These are phyloP conservation scores for Komagataella populi DNA, from an alignment of 805 yeast species.

Conservation along the genomic window DNA sequence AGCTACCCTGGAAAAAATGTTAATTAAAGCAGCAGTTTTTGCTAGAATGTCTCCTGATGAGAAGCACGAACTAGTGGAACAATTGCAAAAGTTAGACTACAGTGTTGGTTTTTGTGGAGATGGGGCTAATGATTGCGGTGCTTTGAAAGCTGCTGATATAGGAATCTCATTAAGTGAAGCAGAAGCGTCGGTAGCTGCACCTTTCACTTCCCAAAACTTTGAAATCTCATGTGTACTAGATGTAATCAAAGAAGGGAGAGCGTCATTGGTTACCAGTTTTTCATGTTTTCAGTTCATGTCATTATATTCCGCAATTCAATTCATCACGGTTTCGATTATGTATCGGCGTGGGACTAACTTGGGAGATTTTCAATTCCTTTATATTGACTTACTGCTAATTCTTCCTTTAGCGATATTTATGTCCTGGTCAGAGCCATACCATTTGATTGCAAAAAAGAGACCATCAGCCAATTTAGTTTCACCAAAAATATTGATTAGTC, in stretches of 20 bases:
- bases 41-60: slow-evolving; percentile 99
- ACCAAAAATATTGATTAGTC: slow-evolving; percentile 72
- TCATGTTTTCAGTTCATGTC: slow-evolving; percentile 98
- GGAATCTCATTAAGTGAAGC: slow-evolving; percentile 95
- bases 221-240: slow-evolving; percentile 89
- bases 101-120: slow-evolving; percentile 98
- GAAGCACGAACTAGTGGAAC: slow-evolving; percentile 88
- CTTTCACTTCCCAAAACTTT: slow-evolving; percentile 83
- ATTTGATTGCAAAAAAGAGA: slow-evolving; percentile 45
- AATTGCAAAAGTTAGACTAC: slow-evolving; percentile 71
- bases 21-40: slow-evolving; percentile 64
- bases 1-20: slow-evolving; percentile 34
- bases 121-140: slow-evolving; percentile 99
- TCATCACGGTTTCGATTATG: slow-evolving; percentile 70
- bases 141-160: slow-evolving; percentile 93
- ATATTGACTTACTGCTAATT: slow-evolving; percentile 83
- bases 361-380: slow-evolving; percentile 93
- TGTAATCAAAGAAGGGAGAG: slow-evolving; percentile 89
- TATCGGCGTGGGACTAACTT: slow-evolving; percentile 83
- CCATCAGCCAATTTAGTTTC: slow-evolving; percentile 93
- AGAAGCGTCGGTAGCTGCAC: slow-evolving; percentile 98
- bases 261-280: slow-evolving; percentile 88
- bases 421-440: slow-evolving; percentile 91
- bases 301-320: slow-evolving; percentile 91
- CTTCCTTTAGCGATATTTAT: slow-evolving; percentile 91